These are phyloP conservation scores for Penicillium silybi DNA, from an alignment of 495 filamentous ascomycete species.

Conservation along the genomic window DNA sequence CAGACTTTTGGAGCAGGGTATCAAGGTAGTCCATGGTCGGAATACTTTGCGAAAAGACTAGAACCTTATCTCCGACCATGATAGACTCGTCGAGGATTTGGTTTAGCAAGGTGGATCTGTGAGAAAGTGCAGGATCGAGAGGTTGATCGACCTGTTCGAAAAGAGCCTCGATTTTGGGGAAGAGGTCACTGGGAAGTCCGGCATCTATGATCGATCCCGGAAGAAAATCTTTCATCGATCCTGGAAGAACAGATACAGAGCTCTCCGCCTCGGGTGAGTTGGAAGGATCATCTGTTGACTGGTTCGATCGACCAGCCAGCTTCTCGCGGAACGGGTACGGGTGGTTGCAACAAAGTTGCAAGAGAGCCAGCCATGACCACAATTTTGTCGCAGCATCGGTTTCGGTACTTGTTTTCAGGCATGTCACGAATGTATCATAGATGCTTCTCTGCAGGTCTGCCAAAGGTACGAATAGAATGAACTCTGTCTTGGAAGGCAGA, in stretches of 20 bases:
- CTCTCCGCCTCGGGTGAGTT: neutral
- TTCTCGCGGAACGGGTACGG: slow-evolving; percentile 61
- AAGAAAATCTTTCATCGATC: slow-evolving; percentile 25
- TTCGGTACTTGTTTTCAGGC: slow-evolving; percentile 20
- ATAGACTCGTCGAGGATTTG: slow-evolving; percentile 62
- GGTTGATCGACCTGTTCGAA: slow-evolving; percentile 13
- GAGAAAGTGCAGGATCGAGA: slow-evolving; percentile 41
- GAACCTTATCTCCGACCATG: slow-evolving; percentile 60
- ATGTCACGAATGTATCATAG: slow-evolving; percentile 58
- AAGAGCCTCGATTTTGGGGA: slow-evolving; percentile 23
- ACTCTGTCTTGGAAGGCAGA: slow-evolving; percentile 73
- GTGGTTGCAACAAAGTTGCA: slow-evolving; percentile 73
- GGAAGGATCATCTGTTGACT: neutral
- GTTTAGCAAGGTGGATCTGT: slow-evolving; percentile 60
- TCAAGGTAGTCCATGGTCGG: slow-evolving; percentile 67
- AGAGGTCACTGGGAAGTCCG: slow-evolving; percentile 23
- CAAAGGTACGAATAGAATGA: slow-evolving; percentile 68
- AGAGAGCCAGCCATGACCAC: slow-evolving; percentile 50
- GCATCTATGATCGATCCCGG: slow-evolving; percentile 25
- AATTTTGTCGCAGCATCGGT: slow-evolving; percentile 24
- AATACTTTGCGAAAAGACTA: slow-evolving; percentile 74
- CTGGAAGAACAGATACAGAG: slow-evolving; percentile 10
- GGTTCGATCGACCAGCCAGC: slow-evolving; percentile 30
- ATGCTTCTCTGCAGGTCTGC: slow-evolving; percentile 59
- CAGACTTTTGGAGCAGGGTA: slow-evolving; percentile 40